Evolutionary conservation across 305 asterid genomes (phyloP).

Genomic region (Fraxinus latifolia): DNA sequence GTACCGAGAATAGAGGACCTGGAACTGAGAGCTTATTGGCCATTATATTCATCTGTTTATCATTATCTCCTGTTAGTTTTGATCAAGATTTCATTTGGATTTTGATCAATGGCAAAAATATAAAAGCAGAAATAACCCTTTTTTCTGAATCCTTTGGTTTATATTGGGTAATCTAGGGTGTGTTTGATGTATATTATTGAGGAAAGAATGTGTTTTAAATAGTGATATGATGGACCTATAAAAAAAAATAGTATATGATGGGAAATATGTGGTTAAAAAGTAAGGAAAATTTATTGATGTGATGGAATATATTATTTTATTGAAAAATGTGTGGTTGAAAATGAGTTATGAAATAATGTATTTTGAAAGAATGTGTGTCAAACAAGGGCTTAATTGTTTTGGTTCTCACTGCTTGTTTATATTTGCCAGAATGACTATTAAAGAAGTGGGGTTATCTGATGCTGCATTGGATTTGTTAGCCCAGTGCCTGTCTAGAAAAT

Average conservation of each 20-base stretch:
- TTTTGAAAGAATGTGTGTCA: too few relatives aligned
- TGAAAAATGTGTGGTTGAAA: too few relatives aligned
- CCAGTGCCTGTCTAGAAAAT: constrained; percentile 65
- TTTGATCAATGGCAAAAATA: neutral
- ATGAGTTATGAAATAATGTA: too few relatives aligned
- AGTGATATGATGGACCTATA: too few relatives aligned
- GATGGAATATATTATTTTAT: too few relatives aligned
- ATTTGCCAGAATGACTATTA: constrained; percentile 54
- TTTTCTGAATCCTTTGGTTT: constrained; percentile 8
- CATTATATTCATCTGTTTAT: neutral
- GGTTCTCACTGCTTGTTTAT: neutral
- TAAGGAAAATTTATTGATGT: too few relatives aligned
- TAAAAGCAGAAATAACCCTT: neutral
- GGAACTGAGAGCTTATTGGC: neutral
- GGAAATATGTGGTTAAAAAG: too few relatives aligned
- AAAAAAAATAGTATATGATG: too few relatives aligned
- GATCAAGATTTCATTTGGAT: neutral
- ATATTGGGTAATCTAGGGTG: neutral
- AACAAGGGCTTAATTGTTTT: neutral
- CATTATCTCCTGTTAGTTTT: neutral
- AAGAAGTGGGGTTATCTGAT: constrained; percentile 66
- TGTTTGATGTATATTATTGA: too few relatives aligned
- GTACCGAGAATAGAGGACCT: neutral
- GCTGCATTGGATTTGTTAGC: constrained; percentile 61
- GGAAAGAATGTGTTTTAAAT: too few relatives aligned